phyloP scores from a whole-genome alignment of 805 yeast species.

The Lachancea waltii region DNA sequence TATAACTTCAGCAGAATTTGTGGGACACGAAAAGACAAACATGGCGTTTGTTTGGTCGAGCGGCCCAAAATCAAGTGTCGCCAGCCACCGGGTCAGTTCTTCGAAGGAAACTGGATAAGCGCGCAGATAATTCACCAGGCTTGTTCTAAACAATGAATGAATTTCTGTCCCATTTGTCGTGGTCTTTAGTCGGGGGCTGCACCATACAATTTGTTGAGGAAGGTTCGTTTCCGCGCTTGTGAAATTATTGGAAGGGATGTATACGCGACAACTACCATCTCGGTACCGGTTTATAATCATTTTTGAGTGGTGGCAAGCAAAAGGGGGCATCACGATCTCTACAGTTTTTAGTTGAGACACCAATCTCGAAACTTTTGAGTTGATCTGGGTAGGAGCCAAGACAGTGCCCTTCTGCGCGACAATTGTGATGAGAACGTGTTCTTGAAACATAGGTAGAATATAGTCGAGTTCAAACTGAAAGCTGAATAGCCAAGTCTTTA shows the following conservation, averaged over 20 bases:
- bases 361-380: slow-evolving; percentile 1
- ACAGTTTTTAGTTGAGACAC: slow-evolving; percentile 16
- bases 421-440: slow-evolving; percentile 20
- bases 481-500: slow-evolving; percentile 41
- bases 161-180: not conserved
- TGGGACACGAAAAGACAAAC: slow-evolving; percentile 50
- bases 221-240: slow-evolving; percentile 47
- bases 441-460: slow-evolving; percentile 30
- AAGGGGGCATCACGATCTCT: slow-evolving; percentile 35
- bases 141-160: slow-evolving; percentile 37
- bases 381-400: slow-evolving; percentile 15
- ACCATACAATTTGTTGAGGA: slow-evolving; percentile 65
- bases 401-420: slow-evolving; percentile 33
- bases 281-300: slow-evolving; percentile 53
- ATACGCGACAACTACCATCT: slow-evolving; percentile 43
- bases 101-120: slow-evolving; percentile 32
- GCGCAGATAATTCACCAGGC: slow-evolving; percentile 39
- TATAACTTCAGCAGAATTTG: slow-evolving; percentile 21
- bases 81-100: slow-evolving; percentile 24
- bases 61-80: slow-evolving; percentile 38
- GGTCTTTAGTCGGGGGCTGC: slow-evolving; percentile 42
- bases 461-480: slow-evolving; percentile 40
- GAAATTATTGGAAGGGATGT: slow-evolving; percentile 55
- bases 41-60: slow-evolving; percentile 38
- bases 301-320: slow-evolving; percentile 57